These are phyloP conservation scores for Juncus inflexus DNA, from an alignment of 176 grass and related monocot genomes.

Conservation along the genomic window DNA sequence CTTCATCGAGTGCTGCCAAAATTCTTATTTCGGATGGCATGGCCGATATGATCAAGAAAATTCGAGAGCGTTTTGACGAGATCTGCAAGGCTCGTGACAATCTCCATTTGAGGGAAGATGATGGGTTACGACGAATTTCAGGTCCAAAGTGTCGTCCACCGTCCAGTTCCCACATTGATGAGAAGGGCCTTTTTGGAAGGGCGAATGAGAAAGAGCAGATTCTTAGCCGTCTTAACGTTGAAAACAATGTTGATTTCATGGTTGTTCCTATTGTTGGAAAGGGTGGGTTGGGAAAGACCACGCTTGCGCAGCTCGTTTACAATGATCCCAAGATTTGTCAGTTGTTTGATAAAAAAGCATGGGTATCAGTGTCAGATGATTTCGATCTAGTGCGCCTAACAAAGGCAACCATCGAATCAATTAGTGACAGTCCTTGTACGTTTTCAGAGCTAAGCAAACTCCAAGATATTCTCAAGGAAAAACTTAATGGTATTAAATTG, in stretches of 20 bases:
- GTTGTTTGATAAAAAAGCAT: constrained; percentile 17
- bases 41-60: neutral
- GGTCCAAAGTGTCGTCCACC: neutral
- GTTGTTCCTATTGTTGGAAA: constrained; percentile 27
- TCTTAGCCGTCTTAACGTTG: neutral
- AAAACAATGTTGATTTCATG: neutral
- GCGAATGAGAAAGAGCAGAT: neutral
- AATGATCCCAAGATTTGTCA: neutral
- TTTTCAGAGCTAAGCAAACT: neutral
- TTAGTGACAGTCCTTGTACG: neutral
- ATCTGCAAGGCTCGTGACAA: neutral
- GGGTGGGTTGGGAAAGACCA: constrained; percentile 20
- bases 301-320: constrained; percentile 19
- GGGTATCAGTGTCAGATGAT: constrained; percentile 29
- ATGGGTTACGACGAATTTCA: neutral
- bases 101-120: constrained; percentile 13
- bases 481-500: constrained; percentile 8
- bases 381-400: neutral
- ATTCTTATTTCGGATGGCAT: constrained; percentile 17
- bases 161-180: constrained; percentile 5
- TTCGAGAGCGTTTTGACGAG: constrained; percentile 10
- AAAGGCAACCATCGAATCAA: neutral
- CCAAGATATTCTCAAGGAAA: neutral
- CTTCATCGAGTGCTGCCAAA: neutral
- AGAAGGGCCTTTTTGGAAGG: neutral